Evolutionary conservation across 208 protist genomes (phyloP).

Genomic region (Crithidia bombi): DNA sequence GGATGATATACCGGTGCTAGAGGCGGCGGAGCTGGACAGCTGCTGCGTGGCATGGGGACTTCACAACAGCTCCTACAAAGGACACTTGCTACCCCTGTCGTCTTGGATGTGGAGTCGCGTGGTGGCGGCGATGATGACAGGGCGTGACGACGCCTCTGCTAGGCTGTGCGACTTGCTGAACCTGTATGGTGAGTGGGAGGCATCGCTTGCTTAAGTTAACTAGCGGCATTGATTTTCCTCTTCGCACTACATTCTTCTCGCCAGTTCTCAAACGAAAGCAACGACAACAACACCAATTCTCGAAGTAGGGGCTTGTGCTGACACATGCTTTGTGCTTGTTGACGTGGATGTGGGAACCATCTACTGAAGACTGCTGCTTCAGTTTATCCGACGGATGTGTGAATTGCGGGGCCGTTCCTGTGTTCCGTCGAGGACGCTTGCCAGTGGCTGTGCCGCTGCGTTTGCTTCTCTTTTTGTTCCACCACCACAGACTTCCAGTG

Average conservation of each 20-base stretch:
- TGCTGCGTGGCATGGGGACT: slow-evolving; percentile 16
- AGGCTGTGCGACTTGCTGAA: slow-evolving; percentile 1
- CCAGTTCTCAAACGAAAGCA: too few species aligned
- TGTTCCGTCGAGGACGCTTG: too few species aligned
- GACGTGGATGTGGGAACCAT: too few species aligned
- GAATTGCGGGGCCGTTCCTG: too few species aligned
- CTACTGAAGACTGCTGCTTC: too few species aligned
- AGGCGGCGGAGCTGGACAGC: neutral
- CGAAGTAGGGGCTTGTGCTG: too few species aligned
- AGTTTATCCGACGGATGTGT: too few species aligned
- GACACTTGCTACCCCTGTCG: slow-evolving; percentile 11
- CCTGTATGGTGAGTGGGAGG: slow-evolving; percentile 19
- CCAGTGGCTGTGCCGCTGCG: neutral
- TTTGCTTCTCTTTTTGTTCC: neutral
- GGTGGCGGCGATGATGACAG: slow-evolving; percentile 16
- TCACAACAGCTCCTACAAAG: slow-evolving; percentile 5
- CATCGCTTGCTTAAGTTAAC: neutral
- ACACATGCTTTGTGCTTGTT: too few species aligned
- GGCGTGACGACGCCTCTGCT: neutral
- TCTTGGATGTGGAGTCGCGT: slow-evolving; percentile 10
- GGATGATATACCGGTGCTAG: neutral
- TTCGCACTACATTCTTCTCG: too few species aligned
- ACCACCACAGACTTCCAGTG: too few species aligned
- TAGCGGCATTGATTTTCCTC: too few species aligned
- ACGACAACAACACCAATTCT: too few species aligned